Evolutionary conservation across 2,329 filamentous ascomycete species (phyloP), one percentile per base, ranked within the genome.

Genomic region (Scytalidium sp.): DNA sequence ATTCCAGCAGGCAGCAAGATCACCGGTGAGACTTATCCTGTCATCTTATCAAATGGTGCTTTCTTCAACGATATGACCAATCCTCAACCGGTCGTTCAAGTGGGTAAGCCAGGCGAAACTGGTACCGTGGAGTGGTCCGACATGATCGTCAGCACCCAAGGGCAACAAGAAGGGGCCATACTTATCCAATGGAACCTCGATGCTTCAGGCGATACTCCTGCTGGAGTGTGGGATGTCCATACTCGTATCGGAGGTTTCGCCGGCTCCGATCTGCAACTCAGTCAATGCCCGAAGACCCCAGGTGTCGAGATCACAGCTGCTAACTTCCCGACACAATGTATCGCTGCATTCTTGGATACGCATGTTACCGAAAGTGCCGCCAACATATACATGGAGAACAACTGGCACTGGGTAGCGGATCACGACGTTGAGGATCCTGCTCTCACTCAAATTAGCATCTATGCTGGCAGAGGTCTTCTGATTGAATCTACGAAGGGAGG

Each of bases 231-330:
- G 79, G 78, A 64, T 46, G 59, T 62, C 3, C 65, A 67, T 44
- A 57, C 61, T 10, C 56, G 65, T 13, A 59, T 68, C 21, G 67
- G 71, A 19, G 78, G 78, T 3, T 79, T 77, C 47, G 65, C 68
- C 3, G 78, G 78, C 8, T 76, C 75, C 1, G 56, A 72, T 22
- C 64, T 78, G 20, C 67, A 70, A 36, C 60, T 67, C 15, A 57
- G 61, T 44, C 56, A 76, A 52, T 75, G 75, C 59, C 83, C 58
- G 90, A 94, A 77, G 87, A 84, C 55, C 85, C 87, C 41, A 74
- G 78, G 4, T n/a, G 15, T n/a, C 17, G 11, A 36, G 7, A 36
- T 49, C 68, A 73, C 19, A 69, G 73, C 11, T 59, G 68, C 59
- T 27, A 70, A 50, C 41, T 56, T 52, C 36, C 57, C 57, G 46